A percentile compares a stretch with the other conserved stretches of the same genome.
Conservation (phyloP, 352 stramenopile species). For the Phytophthora tentaculata region DNA sequence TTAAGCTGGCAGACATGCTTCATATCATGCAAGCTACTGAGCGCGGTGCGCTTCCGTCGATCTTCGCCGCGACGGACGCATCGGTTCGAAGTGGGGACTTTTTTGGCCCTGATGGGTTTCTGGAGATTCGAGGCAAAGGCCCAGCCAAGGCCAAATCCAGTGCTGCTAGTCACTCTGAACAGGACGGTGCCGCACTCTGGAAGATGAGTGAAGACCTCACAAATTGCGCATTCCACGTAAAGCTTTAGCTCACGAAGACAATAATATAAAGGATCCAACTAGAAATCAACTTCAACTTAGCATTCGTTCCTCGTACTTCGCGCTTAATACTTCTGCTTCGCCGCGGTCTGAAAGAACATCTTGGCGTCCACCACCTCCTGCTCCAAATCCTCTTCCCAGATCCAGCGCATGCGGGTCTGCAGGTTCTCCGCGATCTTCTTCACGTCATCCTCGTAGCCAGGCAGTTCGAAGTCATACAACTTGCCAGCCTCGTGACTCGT, state of each 20-base stretch:
- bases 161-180: slow-evolving; percentile 36
- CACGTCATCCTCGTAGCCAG: slow-evolving; percentile 33
- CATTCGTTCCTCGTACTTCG: too few species aligned
- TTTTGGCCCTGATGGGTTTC: slow-evolving; percentile 42
- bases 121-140: slow-evolving; percentile 29
- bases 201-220: slow-evolving; percentile 41
- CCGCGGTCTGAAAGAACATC: slow-evolving; percentile 22
- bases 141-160: slow-evolving; percentile 39
- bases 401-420: slow-evolving; percentile 43
- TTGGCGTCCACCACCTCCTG: slow-evolving; percentile 40
- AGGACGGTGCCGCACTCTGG: slow-evolving; percentile 40
- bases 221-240: slow-evolving; percentile 31
- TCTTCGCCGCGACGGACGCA: slow-evolving; percentile 40
- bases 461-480: slow-evolving; percentile 42
- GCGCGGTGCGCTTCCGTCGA: slow-evolving; percentile 34
- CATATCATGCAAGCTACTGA: slow-evolving; percentile 45
- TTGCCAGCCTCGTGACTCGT: slow-evolving; percentile 38
- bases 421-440: slow-evolving; percentile 36
- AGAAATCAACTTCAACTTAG: neutral
- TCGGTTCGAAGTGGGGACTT: slow-evolving; percentile 29
- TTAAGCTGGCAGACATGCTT: slow-evolving; percentile 31
- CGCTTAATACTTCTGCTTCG: slow-evolving; percentile 22
- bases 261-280: too few species aligned
- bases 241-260: slow-evolving; percentile 3
- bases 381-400: slow-evolving; percentile 44